Conservation (phyloP, 2,329 filamentous ascomycete genomes). For the Triangularia verruculosa region DNA sequence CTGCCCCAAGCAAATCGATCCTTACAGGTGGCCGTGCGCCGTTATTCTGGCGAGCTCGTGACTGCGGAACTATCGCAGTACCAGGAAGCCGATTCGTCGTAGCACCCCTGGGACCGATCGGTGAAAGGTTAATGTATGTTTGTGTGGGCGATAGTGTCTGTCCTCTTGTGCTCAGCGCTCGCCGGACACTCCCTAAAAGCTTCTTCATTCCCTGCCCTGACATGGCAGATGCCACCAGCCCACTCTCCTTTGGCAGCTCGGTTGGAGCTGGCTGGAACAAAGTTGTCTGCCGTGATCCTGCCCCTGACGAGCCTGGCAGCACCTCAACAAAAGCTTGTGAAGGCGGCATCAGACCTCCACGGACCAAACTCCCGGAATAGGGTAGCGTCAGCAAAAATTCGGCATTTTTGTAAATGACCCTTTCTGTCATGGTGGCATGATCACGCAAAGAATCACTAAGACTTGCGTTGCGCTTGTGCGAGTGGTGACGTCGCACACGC, state of each 20-base stretch:
- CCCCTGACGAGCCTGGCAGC: constrained; percentile 47
- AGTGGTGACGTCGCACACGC: constrained; percentile 51
- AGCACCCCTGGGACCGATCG: constrained; percentile 49
- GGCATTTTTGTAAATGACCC: constrained; percentile 49
- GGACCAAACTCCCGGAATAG: constrained; percentile 79
- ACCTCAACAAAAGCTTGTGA: constrained; percentile 76
- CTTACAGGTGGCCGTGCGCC: constrained; percentile 56
- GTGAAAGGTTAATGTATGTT: constrained; percentile 48
- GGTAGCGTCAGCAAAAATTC: constrained; percentile 62
- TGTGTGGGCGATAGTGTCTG: constrained; percentile 44
- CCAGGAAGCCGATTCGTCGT: constrained; percentile 59
- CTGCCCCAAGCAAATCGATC: constrained; percentile 79
- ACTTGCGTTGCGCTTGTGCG: constrained; percentile 82
- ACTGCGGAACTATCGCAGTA: constrained; percentile 59
- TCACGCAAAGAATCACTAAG: constrained; percentile 82
- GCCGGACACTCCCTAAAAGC: constrained; percentile 79
- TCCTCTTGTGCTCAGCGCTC: constrained; percentile 66
- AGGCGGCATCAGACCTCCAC: constrained; percentile 81
- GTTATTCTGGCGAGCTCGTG: constrained; percentile 40
- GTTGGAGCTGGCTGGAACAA: constrained; percentile 44
- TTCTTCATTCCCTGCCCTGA: constrained; percentile 77
- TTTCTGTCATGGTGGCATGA: constrained; percentile 49
- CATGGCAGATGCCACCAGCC: constrained; percentile 54
- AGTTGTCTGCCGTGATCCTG: constrained; percentile 52
- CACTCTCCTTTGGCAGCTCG: constrained; percentile 38